phyloP scores from a whole-genome alignment of 2,329 filamentous ascomycete genomes.

The Amauroascus niger region DNA sequence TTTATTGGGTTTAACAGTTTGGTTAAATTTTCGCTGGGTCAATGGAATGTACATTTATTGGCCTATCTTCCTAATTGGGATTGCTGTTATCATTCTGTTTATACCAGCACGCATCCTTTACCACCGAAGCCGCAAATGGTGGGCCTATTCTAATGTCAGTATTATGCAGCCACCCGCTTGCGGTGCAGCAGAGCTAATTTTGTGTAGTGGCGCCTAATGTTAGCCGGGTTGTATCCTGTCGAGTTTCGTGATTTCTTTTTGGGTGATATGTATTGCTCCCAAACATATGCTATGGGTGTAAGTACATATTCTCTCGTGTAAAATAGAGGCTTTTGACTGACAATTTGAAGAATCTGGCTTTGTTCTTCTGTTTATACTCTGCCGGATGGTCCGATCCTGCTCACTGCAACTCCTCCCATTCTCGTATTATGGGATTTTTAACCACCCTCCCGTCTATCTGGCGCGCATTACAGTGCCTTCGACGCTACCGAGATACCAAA shows the following conservation, averaged over 20 bases:
- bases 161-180: too few relatives aligned
- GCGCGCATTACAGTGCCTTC: constrained; percentile 81
- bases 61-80: constrained; percentile 65
- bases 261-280: constrained; percentile 93
- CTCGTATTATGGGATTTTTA: constrained; percentile 76
- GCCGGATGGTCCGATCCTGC: constrained; percentile 60
- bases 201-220: constrained; percentile 65
- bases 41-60: constrained; percentile 71
- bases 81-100: constrained; percentile 61
- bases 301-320: constrained; percentile 34
- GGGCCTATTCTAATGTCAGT: constrained; percentile 76
- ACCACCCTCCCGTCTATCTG: constrained; percentile 73
- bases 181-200: constrained; percentile 23
- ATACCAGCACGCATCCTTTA: constrained; percentile 66
- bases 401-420: constrained; percentile 78
- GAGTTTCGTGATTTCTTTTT: constrained; percentile 97
- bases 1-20: constrained; percentile 65
- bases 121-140: constrained; percentile 70
- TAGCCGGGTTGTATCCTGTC: constrained; percentile 81
- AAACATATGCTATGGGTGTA: constrained; percentile 81
- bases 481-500: constrained; percentile 76
- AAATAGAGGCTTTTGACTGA: constrained; percentile 19
- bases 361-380: constrained; percentile 94
- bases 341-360: constrained; percentile 60
- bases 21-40: constrained; percentile 74